Percentiles rank a stretch among this genome's conserved stretches.
phyloP scores from a whole-genome alignment of 164 flowering plant genomes.

The Hamamelis virginiana region DNA sequence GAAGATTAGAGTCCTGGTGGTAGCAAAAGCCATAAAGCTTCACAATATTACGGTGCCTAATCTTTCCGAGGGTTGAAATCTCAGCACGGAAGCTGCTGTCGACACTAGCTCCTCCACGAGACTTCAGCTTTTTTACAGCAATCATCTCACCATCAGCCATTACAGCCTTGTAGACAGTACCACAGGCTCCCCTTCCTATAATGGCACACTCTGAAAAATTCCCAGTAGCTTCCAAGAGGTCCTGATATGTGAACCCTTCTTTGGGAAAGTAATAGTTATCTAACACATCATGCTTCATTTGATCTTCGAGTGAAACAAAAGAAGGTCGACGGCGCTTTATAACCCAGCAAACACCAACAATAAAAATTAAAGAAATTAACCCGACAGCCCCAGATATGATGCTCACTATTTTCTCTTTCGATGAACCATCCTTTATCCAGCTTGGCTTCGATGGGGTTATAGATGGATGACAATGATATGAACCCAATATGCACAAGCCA shows the following conservation, averaged over 20 bases:
- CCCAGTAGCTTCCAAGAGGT: slow-evolving; percentile 56
- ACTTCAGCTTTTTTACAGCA: slow-evolving; percentile 55
- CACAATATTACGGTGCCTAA: slow-evolving; percentile 8
- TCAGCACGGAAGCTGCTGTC: slow-evolving; percentile 58
- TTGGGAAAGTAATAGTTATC: slow-evolving; percentile 50
- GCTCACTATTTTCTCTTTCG: slow-evolving; percentile 44
- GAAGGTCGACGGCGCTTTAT: slow-evolving; percentile 29
- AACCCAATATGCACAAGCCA: slow-evolving; percentile 34
- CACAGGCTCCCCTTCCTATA: slow-evolving; percentile 66
- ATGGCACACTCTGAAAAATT: slow-evolving; percentile 44
- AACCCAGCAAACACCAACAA: slow-evolving; percentile 41
- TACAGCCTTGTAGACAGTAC: slow-evolving; percentile 55
- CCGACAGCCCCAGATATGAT: slow-evolving; percentile 38
- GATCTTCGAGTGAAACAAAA: slow-evolving; percentile 38
- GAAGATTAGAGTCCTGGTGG: slow-evolving; percentile 1
- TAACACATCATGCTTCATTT: slow-evolving; percentile 23
- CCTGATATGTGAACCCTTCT: slow-evolving; percentile 55
- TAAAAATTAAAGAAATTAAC: slow-evolving; percentile 31
- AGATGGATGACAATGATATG: slow-evolving; percentile 28
- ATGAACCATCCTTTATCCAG: slow-evolving; percentile 35
- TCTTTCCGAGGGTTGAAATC: slow-evolving; percentile 21
- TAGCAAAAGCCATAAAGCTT: not conserved
- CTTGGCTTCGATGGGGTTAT: slow-evolving; percentile 21
- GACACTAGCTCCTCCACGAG: slow-evolving; percentile 33
- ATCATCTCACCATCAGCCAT: slow-evolving; percentile 43